These are phyloP conservation scores for Eucalyptus erythrocorys DNA, from an alignment of 345 rosid species.

Conservation along the genomic window DNA sequence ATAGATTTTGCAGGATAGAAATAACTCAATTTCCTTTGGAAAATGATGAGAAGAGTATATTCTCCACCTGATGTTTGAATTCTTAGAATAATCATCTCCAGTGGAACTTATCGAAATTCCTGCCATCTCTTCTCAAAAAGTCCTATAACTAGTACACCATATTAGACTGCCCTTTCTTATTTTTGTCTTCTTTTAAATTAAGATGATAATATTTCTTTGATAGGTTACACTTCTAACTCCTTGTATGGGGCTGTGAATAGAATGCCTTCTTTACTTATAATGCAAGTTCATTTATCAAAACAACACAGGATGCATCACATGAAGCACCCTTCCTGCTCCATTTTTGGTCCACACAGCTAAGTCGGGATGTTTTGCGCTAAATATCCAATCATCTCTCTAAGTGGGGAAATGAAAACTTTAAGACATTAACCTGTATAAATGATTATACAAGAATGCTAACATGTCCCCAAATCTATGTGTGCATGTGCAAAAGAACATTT, in stretches of 20 bases:
- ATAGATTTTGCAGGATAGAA: background rate
- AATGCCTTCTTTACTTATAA: background rate
- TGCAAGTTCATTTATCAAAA: background rate
- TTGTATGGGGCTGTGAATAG: background rate
- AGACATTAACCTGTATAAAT: background rate
- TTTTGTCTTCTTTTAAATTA: background rate
- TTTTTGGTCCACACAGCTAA: background rate
- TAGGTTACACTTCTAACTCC: background rate
- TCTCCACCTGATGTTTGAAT: background rate
- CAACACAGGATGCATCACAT: background rate
- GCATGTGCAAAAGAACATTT: background rate
- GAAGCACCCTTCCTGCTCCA: background rate
- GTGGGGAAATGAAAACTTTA: background rate
- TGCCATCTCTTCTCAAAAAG: background rate
- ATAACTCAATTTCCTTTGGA: background rate
- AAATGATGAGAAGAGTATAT: background rate
- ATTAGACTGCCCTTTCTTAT: background rate
- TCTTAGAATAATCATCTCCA: background rate
- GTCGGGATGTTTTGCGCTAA: background rate
- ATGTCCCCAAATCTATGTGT: background rate
- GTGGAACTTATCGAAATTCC: background rate
- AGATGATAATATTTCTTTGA: background rate
- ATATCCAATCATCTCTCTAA: background rate
- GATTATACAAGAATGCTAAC: background rate
- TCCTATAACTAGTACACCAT: background rate